Evolutionary conservation across 2,329 filamentous ascomycete species (phyloP), one percentile per base, ranked within the genome.

Genomic region (Chaetomiaceae sp.): DNA sequence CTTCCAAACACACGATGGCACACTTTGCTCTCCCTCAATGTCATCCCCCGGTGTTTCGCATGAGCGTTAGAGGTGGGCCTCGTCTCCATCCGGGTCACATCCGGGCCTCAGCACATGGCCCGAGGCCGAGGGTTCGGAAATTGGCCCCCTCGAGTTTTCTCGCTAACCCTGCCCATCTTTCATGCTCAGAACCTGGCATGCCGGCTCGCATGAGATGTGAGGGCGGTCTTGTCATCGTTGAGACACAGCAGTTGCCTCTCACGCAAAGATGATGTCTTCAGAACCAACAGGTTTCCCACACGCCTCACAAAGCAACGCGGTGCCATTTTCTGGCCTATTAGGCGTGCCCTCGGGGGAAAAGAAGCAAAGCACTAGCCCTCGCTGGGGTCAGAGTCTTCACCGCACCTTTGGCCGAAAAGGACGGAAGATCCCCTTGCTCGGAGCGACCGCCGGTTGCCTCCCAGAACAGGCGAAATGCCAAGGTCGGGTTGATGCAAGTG

Each of bases 111-210:
- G 33, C 46, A 40, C 47, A 50, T 53, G 55, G 53, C 55, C 58
- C 58, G 46, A 56, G 51, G 51, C 58, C 58, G 55, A 60, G 55
- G 53, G 51, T 54, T 55, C 56, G 58, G 58, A 60, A 58, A 58
- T 60, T 58, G 56, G 50, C 36, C 40, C 36, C 49, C 48, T 57
- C 49, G 34, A 47, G 30, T 54, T 41, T 48, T 37, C 42, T 56
- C 48, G 43, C 40, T 46, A 49, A 52, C 33, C 46, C 40, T 45
- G 40, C 23, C 18, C 18, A 33, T 41, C 29, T 20, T 42, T 53
- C 43, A 51, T 48, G 36, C 47, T 51, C 29, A 41, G 33, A 18
- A 30, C 25, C n/a, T 36, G 30, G 32, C 38, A 20, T 20, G 21
- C 41, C 47, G 48, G 48, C 21, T 50, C 48, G 44, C 49, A 48